These are phyloP conservation scores for Cardiospermum halicacabum DNA, from an alignment of 345 rosid species.

Conservation along the genomic window DNA sequence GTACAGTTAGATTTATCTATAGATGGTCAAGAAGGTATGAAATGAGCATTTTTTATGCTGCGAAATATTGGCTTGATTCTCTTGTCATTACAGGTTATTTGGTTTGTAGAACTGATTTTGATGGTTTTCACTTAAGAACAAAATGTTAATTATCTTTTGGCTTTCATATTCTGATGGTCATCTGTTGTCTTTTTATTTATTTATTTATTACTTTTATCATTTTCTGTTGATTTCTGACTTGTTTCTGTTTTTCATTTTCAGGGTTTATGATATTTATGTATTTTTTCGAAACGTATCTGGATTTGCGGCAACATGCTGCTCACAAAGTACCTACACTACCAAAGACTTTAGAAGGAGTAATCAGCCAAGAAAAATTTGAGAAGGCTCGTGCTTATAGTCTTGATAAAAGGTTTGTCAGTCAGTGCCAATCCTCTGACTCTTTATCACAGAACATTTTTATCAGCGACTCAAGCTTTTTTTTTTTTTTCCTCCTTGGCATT, in stretches of 20 bases:
- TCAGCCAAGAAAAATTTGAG: conserved; percentile 88
- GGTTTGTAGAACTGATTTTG: background rate
- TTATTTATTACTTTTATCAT: background rate
- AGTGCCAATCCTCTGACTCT: conserved; percentile 6
- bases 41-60: background rate
- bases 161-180: background rate
- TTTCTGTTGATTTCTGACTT: background rate
- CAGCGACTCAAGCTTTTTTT: conserved; percentile 2
- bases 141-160: background rate
- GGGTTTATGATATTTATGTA: conserved; percentile 95
- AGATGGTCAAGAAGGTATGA: background rate
- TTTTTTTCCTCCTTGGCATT: background rate
- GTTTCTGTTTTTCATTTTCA: conserved; percentile 20
- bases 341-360: conserved; percentile 79
- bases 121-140: background rate
- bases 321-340: conserved; percentile 84
- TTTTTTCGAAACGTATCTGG: conserved; percentile 80
- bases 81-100: background rate
- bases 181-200: background rate
- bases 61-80: background rate
- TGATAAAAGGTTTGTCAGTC: conserved; percentile 84
- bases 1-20: background rate
- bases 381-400: conserved; percentile 94
- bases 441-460: background rate
- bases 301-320: conserved; percentile 80